phyloP scores from a whole-genome alignment of 345 rosid species.

The Gossypium raimondii region DNA sequence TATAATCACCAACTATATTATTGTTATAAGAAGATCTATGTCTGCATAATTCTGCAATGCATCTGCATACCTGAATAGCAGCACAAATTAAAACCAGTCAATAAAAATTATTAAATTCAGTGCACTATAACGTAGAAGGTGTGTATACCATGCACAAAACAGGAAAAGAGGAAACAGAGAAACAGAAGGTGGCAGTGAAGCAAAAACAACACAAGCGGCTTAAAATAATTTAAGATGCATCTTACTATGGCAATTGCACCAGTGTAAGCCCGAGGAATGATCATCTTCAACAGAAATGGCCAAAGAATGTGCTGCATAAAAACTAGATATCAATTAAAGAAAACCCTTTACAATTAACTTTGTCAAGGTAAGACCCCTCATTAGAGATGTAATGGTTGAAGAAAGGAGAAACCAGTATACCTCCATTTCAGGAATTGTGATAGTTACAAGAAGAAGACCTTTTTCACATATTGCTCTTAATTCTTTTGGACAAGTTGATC shows the following conservation, averaged over 20 bases:
- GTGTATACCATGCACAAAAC: neutral
- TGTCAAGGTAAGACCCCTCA: neutral
- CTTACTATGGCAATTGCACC: constrained; percentile 81
- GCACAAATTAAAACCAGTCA: constrained; percentile 20
- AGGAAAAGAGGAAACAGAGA: neutral
- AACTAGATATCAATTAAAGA: constrained; percentile 1
- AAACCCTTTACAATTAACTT: neutral
- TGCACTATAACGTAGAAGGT: constrained; percentile 1
- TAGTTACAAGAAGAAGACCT: constrained; percentile 90
- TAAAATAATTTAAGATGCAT: constrained; percentile 11
- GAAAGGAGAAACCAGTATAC: constrained; percentile 29
- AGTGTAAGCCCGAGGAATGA: constrained; percentile 65
- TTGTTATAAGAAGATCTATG: constrained; percentile 51
- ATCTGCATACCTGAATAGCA: constrained; percentile 80
- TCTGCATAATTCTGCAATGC: constrained; percentile 84
- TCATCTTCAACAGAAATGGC: constrained; percentile 92
- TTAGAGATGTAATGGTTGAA: constrained; percentile 12
- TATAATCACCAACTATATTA: constrained; percentile 68
- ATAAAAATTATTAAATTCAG: constrained; percentile 3
- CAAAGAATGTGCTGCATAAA: constrained; percentile 80
- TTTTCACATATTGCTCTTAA: constrained; percentile 84
- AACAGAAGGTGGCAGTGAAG: neutral
- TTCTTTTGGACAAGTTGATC: constrained; percentile 46
- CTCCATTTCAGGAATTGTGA: constrained; percentile 98
- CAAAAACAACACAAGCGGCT: constrained; percentile 1